A percentile compares a stretch with the other conserved stretches of the same genome.
Conservation (phyloP, 2,329 filamentous ascomycete species). For the Scedosporium aurantiacum region DNA sequence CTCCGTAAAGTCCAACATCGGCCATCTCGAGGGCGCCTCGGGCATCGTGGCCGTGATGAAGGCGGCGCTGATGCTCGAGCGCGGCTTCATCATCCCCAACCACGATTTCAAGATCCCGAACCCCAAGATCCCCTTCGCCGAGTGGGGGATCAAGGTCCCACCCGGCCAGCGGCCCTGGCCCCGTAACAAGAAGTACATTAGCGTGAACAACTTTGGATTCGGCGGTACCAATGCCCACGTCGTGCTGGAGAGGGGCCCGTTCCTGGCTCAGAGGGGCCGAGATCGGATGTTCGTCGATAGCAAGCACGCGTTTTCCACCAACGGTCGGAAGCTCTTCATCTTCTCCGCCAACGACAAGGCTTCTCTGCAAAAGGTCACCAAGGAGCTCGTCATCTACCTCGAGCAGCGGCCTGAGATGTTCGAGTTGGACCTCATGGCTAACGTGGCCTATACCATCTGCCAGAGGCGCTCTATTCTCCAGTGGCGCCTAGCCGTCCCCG, state of each 20-base stretch:
- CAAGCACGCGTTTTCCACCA: not conserved
- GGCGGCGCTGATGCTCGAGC: constrained; percentile 38
- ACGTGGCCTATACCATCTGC: constrained; percentile 37
- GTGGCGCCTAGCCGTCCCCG: constrained; percentile 32
- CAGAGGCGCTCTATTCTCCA: constrained; percentile 31
- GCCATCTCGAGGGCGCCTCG: constrained; percentile 39
- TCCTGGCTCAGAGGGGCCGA: constrained; percentile 9
- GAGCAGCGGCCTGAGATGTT: constrained; percentile 31
- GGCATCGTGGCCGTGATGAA: constrained; percentile 43
- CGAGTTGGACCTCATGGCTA: constrained; percentile 29
- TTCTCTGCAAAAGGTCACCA: constrained; percentile 19
- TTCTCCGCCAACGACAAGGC: constrained; percentile 27
- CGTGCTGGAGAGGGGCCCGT: constrained; percentile 27
- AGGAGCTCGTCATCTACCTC: constrained; percentile 24
- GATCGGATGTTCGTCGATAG: not conserved
- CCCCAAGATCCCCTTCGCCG: constrained; percentile 34
- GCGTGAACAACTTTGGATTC: constrained; percentile 38
- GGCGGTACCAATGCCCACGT: constrained; percentile 34
- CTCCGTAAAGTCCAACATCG: constrained; percentile 39
- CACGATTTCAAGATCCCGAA: constrained; percentile 38
- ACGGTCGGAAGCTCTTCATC: constrained; percentile 28
- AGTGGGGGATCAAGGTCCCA: constrained; percentile 39
- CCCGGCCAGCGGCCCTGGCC: constrained; percentile 33
- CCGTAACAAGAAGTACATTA: constrained; percentile 35
- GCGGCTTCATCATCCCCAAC: constrained; percentile 37